These are phyloP conservation scores for Kingdonia uniflora DNA, from an alignment of 164 flowering plant species.

Conservation along the genomic window DNA sequence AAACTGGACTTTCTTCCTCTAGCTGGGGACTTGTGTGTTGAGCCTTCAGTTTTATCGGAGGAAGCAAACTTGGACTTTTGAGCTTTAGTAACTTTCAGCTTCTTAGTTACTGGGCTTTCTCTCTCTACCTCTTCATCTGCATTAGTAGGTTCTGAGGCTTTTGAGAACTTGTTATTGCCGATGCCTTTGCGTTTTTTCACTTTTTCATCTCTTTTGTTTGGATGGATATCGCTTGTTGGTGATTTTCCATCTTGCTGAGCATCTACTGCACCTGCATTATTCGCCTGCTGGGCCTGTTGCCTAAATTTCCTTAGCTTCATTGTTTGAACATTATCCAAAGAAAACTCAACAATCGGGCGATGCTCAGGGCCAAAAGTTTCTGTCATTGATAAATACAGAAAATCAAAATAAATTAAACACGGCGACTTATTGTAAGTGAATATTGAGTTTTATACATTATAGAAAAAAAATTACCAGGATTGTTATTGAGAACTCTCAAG, in stretches of 20 bases:
- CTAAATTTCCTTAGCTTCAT: constrained; percentile 45
- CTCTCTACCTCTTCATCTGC: constrained; percentile 14
- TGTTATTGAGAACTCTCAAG: constrained; percentile 87
- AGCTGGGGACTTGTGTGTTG: constrained; percentile 4
- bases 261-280: constrained; percentile 9
- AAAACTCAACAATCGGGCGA: constrained; percentile 90
- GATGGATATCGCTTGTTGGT: constrained; percentile 9
- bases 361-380: constrained; percentile 77
- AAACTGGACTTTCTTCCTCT: too few relatives aligned
- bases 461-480: constrained; percentile 55
- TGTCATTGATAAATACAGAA: constrained; percentile 13
- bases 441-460: too few relatives aligned
- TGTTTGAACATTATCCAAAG: constrained; percentile 62
- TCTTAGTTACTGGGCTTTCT: constrained; percentile 21
- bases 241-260: constrained; percentile 14
- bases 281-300: constrained; percentile 27
- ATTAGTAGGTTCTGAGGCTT: constrained; percentile 9
- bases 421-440: too few relatives aligned
- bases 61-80: constrained; percentile 8
- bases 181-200: constrained; percentile 25
- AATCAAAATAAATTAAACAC: constrained; percentile 2
- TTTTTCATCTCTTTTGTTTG: constrained; percentile 11
- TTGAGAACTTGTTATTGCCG: constrained; percentile 11
- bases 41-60: constrained; percentile 5
- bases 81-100: constrained; percentile 21